phyloP scores from a whole-genome alignment of 2,329 filamentous ascomycete genomes.

The Hysterium pulicare region DNA sequence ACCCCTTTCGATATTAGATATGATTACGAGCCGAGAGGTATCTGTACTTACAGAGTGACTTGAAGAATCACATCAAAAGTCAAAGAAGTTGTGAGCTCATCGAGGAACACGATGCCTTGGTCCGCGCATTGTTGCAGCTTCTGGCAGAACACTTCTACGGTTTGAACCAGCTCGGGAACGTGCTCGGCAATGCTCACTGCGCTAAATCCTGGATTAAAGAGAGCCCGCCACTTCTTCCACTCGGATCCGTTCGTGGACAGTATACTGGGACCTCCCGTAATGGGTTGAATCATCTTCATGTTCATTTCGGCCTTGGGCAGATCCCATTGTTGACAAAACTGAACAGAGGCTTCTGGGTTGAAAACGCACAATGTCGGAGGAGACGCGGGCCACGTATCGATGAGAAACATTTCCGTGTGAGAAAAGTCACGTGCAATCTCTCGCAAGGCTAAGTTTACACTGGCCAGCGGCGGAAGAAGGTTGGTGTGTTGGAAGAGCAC shows the following conservation, averaged over 20 bases:
- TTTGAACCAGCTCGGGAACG: constrained; percentile 5
- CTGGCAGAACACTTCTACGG: constrained; percentile 4
- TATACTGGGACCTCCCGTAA: constrained; percentile 13
- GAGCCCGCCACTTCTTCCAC: constrained; percentile 16
- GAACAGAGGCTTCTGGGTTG: constrained; percentile 7
- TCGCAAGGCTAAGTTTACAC: constrained; percentile 2
- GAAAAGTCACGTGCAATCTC: constrained; percentile 2
- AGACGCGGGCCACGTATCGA: constrained; percentile 16
- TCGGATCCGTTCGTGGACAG: constrained; percentile 13
- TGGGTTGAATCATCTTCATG: constrained; percentile 8
- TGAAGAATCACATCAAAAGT: constrained; percentile 9
- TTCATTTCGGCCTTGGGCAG: constrained; percentile 9
- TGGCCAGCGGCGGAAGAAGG: constrained; percentile 2
- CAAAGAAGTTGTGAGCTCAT: constrained; percentile 5
- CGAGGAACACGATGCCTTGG: constrained; percentile 3
- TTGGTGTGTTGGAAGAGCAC: not conserved
- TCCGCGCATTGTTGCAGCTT: not conserved
- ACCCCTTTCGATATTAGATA: constrained; percentile 2
- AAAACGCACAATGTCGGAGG: constrained; percentile 12
- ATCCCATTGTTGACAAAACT: constrained; percentile 7
- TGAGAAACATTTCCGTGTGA: not conserved
- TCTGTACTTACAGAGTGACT: constrained; percentile 5
- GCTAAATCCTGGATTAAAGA: constrained; percentile 17
- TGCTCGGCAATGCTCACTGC: constrained; percentile 5
- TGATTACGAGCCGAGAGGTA: no score